Base-by-base conservation (phyloP, 2,329 filamentous ascomycete species). In the Ascochyta pisi region DNA sequence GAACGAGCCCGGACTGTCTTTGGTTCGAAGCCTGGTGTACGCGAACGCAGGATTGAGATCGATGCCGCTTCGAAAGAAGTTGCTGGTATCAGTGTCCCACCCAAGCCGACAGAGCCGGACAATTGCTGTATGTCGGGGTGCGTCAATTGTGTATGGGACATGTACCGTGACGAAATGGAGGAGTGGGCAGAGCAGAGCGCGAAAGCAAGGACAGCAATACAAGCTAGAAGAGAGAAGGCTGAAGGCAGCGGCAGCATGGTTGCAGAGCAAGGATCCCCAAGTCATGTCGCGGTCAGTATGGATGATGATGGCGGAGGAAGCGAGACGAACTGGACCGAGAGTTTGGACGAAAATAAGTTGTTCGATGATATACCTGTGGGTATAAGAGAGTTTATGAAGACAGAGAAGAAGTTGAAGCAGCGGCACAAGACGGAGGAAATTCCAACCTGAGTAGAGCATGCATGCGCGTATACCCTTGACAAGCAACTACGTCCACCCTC, bases 41-140 rank as follows among this genome's bases (percentile, higher is more conserved):
- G 92, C 34, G 88, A 92, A 68, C 83, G 89, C 37, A 83, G 83
- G 60, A 84, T 86, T 57, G 81, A 85, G 40, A 82, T 86, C 33
- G 79, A 85, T 12, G 79, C 82, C 13, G 81, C 84, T 58, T 86
- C 86, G 45, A 84, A 80, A 8, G 80, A 86, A 57, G 81, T 97
- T 51, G 92, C 90, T 1, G 94, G 93, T 3, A 84, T 98, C 1
- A 77, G 86, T 16, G 89, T 98, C 4, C 95, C 95, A 2, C 93
- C 92, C 0, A 85, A 85, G 43, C 95, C 95, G 1, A 83, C 86
- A 43, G 94, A 99, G 77, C 95, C 95, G 3, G 95, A 98, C 69
- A 97, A 99, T 73, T 99, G 95, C 83, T 99, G 95, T 78, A 99
- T 99, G 95, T 95, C 91, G 70, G 95, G 95, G 3, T 99, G 95